Percentiles rank a stretch among this genome's conserved stretches.
Conservation (phyloP, 225 moss, liverwort and hornwort species). For the Marchantia paleacea region DNA sequence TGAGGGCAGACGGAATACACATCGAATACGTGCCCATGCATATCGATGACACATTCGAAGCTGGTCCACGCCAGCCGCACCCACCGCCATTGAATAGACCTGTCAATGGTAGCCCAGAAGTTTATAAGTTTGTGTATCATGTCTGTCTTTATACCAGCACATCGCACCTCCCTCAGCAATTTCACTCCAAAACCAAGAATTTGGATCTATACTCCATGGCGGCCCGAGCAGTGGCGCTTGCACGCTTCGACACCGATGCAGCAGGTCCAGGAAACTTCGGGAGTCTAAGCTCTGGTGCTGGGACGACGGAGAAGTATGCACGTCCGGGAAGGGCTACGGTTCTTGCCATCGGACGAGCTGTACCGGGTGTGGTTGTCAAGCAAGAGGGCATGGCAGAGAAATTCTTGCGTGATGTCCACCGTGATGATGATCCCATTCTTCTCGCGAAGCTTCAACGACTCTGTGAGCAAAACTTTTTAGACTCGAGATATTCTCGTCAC, state of each 20-base stretch:
- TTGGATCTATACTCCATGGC: not conserved
- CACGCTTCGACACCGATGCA: conserved; percentile 4
- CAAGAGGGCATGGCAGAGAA: conserved; percentile 84
- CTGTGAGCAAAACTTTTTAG: conserved; percentile 40
- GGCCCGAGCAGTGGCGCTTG: not conserved
- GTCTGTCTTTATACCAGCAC: not conserved
- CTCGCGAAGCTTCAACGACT: conserved; percentile 89
- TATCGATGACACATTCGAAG: not conserved
- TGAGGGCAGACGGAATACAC: not conserved
- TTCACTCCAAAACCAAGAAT: not conserved
- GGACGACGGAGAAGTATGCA: conserved; percentile 35
- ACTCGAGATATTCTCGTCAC: too few relatives aligned
- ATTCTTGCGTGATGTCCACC: conserved; percentile 55
- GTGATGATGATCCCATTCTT: conserved; percentile 57
- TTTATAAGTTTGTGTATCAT: not conserved
- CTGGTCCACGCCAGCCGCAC: not conserved
- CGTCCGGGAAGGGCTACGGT: conserved; percentile 66
- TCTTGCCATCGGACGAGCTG: conserved; percentile 81
- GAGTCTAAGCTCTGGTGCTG: not conserved
- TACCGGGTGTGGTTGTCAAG: conserved; percentile 58
- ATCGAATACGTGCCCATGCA: not conserved
- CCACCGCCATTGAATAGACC: conserved; percentile 7
- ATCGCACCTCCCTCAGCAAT: not conserved
- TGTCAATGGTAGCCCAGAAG: too few relatives aligned
- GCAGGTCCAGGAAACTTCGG: not conserved